These are phyloP conservation scores for Corrigiola litoralis DNA, from an alignment of 179 eudicot species.

Conservation along the genomic window DNA sequence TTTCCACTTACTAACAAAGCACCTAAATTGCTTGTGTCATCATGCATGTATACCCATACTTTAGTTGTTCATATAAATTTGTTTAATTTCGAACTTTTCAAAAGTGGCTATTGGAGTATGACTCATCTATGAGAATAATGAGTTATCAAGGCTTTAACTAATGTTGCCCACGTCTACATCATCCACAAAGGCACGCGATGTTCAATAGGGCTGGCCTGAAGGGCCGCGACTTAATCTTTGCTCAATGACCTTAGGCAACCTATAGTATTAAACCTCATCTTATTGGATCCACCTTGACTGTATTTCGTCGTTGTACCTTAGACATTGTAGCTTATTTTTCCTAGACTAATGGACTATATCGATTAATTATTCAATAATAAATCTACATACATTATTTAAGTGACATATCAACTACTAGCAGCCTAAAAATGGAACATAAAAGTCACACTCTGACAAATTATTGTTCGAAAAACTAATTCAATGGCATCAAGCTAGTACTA, in stretches of 20 bases:
- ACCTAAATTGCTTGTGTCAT: slow-evolving; percentile 27
- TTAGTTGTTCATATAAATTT: not conserved
- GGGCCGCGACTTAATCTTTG: not conserved
- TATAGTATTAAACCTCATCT: too few relatives aligned
- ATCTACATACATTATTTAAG: too few relatives aligned
- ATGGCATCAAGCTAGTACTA: too few relatives aligned
- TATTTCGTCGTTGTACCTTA: too few relatives aligned
- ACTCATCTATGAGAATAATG: slow-evolving; percentile 13
- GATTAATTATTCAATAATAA: too few relatives aligned
- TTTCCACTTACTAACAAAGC: slow-evolving; percentile 10
- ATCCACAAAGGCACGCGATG: slow-evolving; percentile 14
- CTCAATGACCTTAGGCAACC: not conserved
- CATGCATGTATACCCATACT: not conserved
- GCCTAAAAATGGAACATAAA: too few relatives aligned
- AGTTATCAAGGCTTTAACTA: not conserved
- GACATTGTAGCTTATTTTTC: too few relatives aligned
- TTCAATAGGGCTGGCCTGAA: not conserved
- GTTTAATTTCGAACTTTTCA: not conserved
- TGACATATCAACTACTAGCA: too few relatives aligned
- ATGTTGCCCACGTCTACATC: slow-evolving; percentile 1
- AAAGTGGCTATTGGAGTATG: slow-evolving; percentile 17
- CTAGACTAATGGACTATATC: too few relatives aligned
- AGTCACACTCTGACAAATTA: too few relatives aligned
- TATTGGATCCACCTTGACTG: too few relatives aligned
- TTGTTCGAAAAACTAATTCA: too few relatives aligned